Conservation (phyloP, 768 basidiomycete genomes). For the Xanthoconium purpureum region DNA sequence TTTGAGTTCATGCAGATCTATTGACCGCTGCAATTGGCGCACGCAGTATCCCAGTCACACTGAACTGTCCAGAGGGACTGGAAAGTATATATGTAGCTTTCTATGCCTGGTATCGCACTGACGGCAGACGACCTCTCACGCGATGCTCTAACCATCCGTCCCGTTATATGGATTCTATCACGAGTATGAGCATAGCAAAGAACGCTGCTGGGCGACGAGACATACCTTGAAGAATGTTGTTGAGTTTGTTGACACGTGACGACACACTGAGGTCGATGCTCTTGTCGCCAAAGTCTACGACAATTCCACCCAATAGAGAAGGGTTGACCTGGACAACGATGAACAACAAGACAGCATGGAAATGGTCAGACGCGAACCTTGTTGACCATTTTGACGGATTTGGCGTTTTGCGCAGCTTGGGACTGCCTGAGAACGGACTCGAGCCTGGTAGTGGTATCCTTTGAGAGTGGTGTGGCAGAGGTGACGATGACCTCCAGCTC, state of each 20-base stretch:
- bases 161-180: conserved; percentile 26
- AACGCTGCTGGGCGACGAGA: conserved; percentile 7
- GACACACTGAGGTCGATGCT: conserved; percentile 94
- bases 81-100: conserved; percentile 7
- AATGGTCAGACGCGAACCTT: conserved; percentile 54
- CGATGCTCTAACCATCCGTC: not conserved
- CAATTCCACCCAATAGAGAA: conserved; percentile 83
- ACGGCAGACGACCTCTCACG: not conserved
- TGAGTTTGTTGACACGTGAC: conserved; percentile 92
- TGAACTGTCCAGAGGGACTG: not conserved
- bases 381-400: conserved; percentile 86
- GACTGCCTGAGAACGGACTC: conserved; percentile 86
- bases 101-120: conserved; percentile 6
- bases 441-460: conserved; percentile 70
- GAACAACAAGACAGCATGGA: not conserved
- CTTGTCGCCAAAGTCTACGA: conserved; percentile 98
- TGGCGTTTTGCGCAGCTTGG: conserved; percentile 81
- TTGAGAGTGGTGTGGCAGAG: conserved; percentile 77
- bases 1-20: not conserved
- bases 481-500: conserved; percentile 93
- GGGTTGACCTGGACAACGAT: conserved; percentile 72
- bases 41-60: not conserved
- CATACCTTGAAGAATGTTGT: conserved; percentile 81
- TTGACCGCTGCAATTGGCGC: not conserved
- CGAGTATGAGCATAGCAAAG: conserved; percentile 10